Evolutionary conservation across 257 asterid genomes (phyloP).

Genomic region (Jaltomata sinuosa): DNA sequence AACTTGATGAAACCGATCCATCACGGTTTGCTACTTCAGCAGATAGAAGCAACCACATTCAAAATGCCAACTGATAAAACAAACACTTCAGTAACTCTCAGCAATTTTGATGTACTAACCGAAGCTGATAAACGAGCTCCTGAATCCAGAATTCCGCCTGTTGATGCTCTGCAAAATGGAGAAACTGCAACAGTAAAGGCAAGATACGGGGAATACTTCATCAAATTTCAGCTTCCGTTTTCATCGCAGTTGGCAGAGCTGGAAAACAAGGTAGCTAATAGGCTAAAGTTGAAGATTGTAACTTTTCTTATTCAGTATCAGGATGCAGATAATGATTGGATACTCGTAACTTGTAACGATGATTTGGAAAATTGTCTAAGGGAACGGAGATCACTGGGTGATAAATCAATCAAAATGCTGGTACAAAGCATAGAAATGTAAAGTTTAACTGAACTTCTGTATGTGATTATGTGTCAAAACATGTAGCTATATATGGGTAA

Average conservation of each 20-base stretch:
- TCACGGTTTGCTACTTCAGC: neutral
- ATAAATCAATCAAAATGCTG: neutral
- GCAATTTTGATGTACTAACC: no score
- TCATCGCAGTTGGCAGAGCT: neutral
- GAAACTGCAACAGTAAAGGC: constrained; percentile 47
- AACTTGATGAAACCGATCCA: neutral
- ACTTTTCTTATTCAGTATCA: neutral
- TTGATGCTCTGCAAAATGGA: constrained; percentile 30
- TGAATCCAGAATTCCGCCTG: constrained; percentile 30
- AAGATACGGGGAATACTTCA: constrained; percentile 5
- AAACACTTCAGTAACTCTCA: neutral
- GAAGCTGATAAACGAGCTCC: constrained; percentile 28
- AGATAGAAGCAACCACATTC: neutral
- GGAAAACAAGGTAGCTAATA: neutral
- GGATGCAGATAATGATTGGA: neutral
- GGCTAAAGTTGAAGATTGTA: no score
- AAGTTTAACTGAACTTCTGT: neutral
- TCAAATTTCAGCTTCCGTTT: constrained; percentile 5
- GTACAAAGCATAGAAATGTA: neutral
- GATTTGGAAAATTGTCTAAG: neutral
- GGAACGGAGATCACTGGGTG: neutral
- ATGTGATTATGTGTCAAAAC: no score
- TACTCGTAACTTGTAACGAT: neutral
- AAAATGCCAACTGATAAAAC: neutral
- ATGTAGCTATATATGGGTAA: no score